These are phyloP conservation scores for Rhizophagus clarus DNA, from an alignment of 192 early-diverging fungal species.

Conservation along the genomic window DNA sequence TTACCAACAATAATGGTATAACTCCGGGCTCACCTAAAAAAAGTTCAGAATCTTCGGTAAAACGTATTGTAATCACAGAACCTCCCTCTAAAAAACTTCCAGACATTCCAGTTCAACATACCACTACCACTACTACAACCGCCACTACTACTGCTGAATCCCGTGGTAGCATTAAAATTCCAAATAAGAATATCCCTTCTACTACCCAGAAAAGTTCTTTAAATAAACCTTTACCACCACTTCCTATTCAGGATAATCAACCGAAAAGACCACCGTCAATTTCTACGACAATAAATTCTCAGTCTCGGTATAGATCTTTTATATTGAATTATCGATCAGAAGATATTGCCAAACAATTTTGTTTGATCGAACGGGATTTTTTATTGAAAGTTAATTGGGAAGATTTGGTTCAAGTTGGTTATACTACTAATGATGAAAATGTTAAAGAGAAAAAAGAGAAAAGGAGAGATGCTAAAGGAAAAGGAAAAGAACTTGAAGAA, in stretches of 20 bases:
- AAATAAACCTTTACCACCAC: not conserved
- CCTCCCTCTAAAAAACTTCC: not conserved
- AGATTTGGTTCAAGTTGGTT: slow-evolving; percentile 9
- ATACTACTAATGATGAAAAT: not conserved
- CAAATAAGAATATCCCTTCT: not conserved
- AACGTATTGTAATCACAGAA: not conserved
- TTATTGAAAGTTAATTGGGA: slow-evolving; percentile 41
- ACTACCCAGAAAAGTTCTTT: not conserved
- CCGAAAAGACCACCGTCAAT: not conserved
- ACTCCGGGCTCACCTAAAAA: not conserved
- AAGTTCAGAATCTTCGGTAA: not conserved
- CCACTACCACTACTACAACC: not conserved
- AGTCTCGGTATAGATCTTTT: slow-evolving; percentile 33
- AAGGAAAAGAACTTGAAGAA: slow-evolving; percentile 7
- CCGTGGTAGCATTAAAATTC: not conserved
- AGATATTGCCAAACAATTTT: slow-evolving; percentile 58
- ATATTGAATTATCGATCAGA: slow-evolving; percentile 52
- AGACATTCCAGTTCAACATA: not conserved
- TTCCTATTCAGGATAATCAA: not conserved
- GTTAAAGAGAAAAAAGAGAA: slow-evolving; percentile 52
- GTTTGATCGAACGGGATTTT: slow-evolving; percentile 55
- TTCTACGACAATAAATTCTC: not conserved
- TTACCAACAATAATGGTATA: not conserved
- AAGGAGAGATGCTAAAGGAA: slow-evolving; percentile 28
- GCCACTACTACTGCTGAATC: not conserved